A percentile compares a stretch with the other conserved stretches of the same genome.
Evolutionary conservation across 257 asterid genomes (phyloP).

Genomic region (Coffea canephora): DNA sequence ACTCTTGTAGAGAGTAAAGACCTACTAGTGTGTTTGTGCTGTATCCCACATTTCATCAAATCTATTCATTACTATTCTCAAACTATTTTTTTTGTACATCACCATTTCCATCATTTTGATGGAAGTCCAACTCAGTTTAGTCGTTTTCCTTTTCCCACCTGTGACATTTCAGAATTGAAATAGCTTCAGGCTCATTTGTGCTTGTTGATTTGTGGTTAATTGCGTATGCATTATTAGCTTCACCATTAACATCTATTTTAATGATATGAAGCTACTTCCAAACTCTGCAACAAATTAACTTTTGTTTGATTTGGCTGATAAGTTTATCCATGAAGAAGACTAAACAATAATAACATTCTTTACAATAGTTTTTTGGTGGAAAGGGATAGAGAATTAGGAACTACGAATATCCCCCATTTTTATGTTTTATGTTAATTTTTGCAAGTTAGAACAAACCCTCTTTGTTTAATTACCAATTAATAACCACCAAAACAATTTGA

Average conservation of each 20-base stretch:
- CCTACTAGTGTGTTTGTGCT: conserved; percentile 60
- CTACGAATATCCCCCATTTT: not conserved
- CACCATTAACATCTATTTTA: not conserved
- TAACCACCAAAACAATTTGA: not conserved
- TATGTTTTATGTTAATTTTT: not conserved
- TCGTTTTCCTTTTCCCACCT: conserved; percentile 13
- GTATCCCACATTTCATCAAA: conserved; percentile 53
- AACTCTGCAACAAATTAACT: not conserved
- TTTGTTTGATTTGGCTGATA: not conserved
- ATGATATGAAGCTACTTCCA: not conserved
- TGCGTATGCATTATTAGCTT: not conserved
- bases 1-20: conserved; percentile 5
- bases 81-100: not conserved
- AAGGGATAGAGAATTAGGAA: not conserved
- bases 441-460: no score
- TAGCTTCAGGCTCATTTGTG: not conserved
- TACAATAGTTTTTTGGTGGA: not conserved
- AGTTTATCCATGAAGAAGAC: not conserved
- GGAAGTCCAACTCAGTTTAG: conserved; percentile 19
- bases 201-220: not conserved
- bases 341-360: not conserved
- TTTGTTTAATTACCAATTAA: not conserved
- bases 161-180: not conserved
- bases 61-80: not conserved
- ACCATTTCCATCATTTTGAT: conserved; percentile 7